Percentiles rank a stretch among this genome's conserved stretches.
phyloP scores from a whole-genome alignment of 106 monocot species.

The Hemerocallis citrina region DNA sequence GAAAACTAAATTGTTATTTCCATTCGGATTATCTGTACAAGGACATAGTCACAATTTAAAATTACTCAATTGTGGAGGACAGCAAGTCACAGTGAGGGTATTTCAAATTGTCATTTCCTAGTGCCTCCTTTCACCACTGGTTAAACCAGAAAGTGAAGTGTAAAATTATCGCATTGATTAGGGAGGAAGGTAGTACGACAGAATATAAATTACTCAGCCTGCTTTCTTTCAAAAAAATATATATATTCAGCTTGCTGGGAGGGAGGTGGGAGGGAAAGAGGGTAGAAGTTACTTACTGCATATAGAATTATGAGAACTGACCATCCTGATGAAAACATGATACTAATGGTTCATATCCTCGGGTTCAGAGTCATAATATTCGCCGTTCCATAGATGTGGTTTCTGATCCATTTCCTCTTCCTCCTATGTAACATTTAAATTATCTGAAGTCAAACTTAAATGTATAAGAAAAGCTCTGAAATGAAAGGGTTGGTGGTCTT shows the following conservation, averaged over 20 bases:
- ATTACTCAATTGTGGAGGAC: too few species aligned
- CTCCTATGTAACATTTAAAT: slow-evolving; percentile 9
- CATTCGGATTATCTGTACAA: too few species aligned
- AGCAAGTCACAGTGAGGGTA: too few species aligned
- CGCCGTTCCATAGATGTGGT: slow-evolving; percentile 22
- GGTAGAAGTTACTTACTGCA: not conserved
- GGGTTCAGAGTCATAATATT: slow-evolving; percentile 21
- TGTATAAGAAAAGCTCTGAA: not conserved
- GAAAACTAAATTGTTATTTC: too few species aligned
- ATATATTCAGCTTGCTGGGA: too few species aligned
- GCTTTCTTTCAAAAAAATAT: too few species aligned
- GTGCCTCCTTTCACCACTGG: not conserved
- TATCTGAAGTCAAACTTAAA: not conserved
- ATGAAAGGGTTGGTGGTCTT: not conserved
- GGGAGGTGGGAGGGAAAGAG: too few species aligned
- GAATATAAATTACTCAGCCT: too few species aligned
- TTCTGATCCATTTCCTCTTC: slow-evolving; percentile 21
- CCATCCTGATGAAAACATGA: slow-evolving; percentile 1
- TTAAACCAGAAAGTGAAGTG: not conserved
- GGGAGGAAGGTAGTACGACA: not conserved
- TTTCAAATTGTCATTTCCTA: not conserved
- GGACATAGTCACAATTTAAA: too few species aligned
- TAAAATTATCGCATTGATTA: not conserved
- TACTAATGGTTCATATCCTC: slow-evolving; percentile 11
- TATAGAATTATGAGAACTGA: not conserved